Conservation (phyloP, 805 yeast genomes). For the Candida nonsorbophila region DNA sequence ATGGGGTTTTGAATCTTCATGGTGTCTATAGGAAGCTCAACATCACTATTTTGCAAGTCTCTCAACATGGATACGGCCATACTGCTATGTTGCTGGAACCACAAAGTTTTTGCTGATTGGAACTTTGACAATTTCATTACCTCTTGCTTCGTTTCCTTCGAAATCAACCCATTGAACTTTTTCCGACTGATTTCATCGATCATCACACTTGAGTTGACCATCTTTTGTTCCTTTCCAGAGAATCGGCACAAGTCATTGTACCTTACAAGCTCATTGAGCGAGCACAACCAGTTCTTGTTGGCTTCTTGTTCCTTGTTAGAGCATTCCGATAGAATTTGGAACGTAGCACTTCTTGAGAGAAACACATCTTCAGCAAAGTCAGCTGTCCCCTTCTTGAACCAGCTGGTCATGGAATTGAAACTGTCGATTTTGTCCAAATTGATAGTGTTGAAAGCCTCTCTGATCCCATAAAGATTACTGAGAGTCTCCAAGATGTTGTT, state of each 20-base stretch:
- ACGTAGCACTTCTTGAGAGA: slow-evolving; percentile 33
- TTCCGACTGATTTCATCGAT: slow-evolving; percentile 32
- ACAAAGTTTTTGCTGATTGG: slow-evolving; percentile 56
- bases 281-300: slow-evolving; percentile 15
- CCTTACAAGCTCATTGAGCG: slow-evolving; percentile 33
- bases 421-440: neutral
- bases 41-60: slow-evolving; percentile 12
- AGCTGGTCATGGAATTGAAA: neutral
- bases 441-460: no score
- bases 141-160: slow-evolving; percentile 6
- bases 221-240: slow-evolving; percentile 39
- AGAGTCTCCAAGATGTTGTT: no score
- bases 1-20: slow-evolving; percentile 16
- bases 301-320: slow-evolving; percentile 2
- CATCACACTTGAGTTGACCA: slow-evolving; percentile 44
- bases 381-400: slow-evolving; percentile 1
- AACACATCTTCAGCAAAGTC: slow-evolving; percentile 34
- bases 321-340: slow-evolving; percentile 29
- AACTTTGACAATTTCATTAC: slow-evolving; percentile 24
- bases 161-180: slow-evolving; percentile 7
- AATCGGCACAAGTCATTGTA: slow-evolving; percentile 38
- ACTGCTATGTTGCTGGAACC: slow-evolving; percentile 56
- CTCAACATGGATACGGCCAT: slow-evolving; percentile 54
- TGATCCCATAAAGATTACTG: no score
- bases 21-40: slow-evolving; percentile 10